These are phyloP conservation scores for Furcasterigmium sp. DNA, from an alignment of 2,329 filamentous ascomycete genomes.

Conservation along the genomic window DNA sequence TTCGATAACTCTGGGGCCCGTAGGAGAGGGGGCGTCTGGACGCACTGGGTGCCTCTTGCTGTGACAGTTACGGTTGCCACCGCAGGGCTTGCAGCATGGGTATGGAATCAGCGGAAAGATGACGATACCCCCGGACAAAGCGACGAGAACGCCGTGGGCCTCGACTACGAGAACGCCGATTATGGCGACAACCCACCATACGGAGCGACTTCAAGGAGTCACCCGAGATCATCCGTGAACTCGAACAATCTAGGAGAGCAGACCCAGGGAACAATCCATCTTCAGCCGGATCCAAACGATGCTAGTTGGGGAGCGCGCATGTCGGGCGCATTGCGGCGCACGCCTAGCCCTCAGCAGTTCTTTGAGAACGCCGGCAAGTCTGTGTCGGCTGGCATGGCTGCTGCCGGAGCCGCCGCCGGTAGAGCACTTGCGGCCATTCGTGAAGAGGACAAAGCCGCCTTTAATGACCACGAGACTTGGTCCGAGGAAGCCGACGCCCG, in stretches of 20 bases:
- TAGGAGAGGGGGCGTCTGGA: constrained; percentile 51
- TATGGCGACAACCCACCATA: constrained; percentile 49
- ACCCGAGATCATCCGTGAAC: constrained; percentile 10
- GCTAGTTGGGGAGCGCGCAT: constrained; percentile 66
- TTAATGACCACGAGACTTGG: constrained; percentile 85
- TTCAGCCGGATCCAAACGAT: constrained; percentile 20
- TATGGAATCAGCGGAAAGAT: constrained; percentile 83
- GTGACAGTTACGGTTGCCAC: constrained; percentile 85
- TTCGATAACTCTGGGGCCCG: constrained; percentile 59
- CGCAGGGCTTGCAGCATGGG: constrained; percentile 81
- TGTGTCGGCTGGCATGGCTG: constrained; percentile 75
- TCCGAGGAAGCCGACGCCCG: constrained; percentile 80
- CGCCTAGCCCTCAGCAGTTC: constrained; percentile 83
- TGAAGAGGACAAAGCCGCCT: constrained; percentile 76
- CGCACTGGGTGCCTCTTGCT: constrained; percentile 85
- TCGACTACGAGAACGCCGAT: constrained; percentile 42
- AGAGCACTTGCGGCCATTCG: constrained; percentile 78
- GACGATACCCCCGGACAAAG: constrained; percentile 63
- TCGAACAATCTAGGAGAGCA: constrained; percentile 31
- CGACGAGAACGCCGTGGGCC: constrained; percentile 36
- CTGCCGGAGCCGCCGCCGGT: constrained; percentile 78
- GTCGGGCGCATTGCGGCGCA: constrained; percentile 74
- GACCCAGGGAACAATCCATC: constrained; percentile 34
- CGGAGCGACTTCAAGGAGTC: constrained; percentile 31
- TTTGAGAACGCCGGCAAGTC: constrained; percentile 78